Conservation (phyloP, 2,329 filamentous ascomycete genomes). For the Curvularia sp. region DNA sequence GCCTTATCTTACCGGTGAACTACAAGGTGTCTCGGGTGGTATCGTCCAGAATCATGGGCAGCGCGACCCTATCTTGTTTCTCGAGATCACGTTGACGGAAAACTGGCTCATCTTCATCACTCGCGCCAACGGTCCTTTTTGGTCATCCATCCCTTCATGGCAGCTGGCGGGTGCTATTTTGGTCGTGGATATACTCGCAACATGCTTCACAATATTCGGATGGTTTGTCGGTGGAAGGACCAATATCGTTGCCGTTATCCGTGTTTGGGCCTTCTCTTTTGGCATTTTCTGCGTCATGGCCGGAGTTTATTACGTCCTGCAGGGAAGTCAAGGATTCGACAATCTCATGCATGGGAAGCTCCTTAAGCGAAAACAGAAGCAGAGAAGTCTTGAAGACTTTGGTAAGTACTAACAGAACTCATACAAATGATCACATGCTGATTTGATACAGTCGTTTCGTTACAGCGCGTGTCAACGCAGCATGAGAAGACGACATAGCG, state of each 20-base stretch:
- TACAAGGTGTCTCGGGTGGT: slow-evolving; percentile 71
- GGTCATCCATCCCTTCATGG: slow-evolving; percentile 88
- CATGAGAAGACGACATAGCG: slow-evolving; percentile 83
- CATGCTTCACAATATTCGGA: slow-evolving; percentile 84
- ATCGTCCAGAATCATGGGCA: slow-evolving; percentile 90
- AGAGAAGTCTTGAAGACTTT: slow-evolving; percentile 87
- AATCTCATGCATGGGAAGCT: slow-evolving; percentile 93
- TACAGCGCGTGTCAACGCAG: slow-evolving; percentile 89
- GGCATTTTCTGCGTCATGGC: slow-evolving; percentile 87
- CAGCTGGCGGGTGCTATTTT: slow-evolving; percentile 80
- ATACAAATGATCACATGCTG: slow-evolving; percentile 51
- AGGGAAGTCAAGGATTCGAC: slow-evolving; percentile 82
- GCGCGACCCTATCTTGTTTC: slow-evolving; percentile 82
- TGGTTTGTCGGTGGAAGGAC: slow-evolving; percentile 76
- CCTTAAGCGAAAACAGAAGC: slow-evolving; percentile 80
- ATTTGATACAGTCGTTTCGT: slow-evolving; percentile 73
- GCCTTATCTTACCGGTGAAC: slow-evolving; percentile 49
- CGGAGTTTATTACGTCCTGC: slow-evolving; percentile 78
- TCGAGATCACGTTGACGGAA: slow-evolving; percentile 88
- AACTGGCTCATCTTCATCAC: slow-evolving; percentile 98
- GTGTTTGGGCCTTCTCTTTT: slow-evolving; percentile 91
- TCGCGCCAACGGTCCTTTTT: slow-evolving; percentile 90
- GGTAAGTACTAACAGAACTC: slow-evolving; percentile 62
- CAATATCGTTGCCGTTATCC: slow-evolving; percentile 82
- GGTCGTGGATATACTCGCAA: slow-evolving; percentile 82